A percentile compares a stretch with the other conserved stretches of the same genome.
Conservation (phyloP, 441 rosid genomes). For the Syzygium syzygioides region DNA sequence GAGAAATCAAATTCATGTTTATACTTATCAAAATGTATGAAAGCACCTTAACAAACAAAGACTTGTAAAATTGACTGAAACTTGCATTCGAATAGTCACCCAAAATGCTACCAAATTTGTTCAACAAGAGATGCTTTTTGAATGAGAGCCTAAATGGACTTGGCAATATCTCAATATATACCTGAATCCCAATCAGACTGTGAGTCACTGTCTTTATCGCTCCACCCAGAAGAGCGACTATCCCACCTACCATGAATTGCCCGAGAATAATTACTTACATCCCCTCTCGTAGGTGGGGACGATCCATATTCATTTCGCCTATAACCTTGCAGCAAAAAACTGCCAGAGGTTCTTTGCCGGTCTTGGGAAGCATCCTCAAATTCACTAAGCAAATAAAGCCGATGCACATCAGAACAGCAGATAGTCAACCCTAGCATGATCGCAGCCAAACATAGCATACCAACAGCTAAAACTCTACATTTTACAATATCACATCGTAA, state of each 20-base stretch:
- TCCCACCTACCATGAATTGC: constrained; percentile 88
- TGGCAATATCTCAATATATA: constrained; percentile 7
- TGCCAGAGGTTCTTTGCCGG: constrained; percentile 50
- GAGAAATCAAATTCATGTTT: background rate
- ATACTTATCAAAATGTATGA: background rate
- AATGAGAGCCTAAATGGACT: background rate
- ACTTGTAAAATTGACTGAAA: background rate
- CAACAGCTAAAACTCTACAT: background rate
- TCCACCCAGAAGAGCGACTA: constrained; percentile 68
- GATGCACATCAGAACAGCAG: background rate
- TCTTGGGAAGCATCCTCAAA: constrained; percentile 63
- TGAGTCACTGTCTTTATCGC: constrained; percentile 70
- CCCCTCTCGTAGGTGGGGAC: constrained; percentile 90
- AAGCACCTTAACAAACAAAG: background rate
- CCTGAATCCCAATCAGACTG: constrained; percentile 84
- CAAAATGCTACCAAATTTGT: background rate
- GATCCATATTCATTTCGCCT: constrained; percentile 81
- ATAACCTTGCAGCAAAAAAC: constrained; percentile 45
- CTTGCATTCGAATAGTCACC: background rate
- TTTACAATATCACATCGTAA: background rate
- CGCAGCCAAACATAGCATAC: background rate
- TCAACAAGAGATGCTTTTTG: background rate
- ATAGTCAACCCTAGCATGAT: background rate
- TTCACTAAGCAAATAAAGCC: constrained; percentile 36
- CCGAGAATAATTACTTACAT: constrained; percentile 42